Base-by-base conservation (phyloP, 164 flowering plant genomes). In the Platanus orientalis region DNA sequence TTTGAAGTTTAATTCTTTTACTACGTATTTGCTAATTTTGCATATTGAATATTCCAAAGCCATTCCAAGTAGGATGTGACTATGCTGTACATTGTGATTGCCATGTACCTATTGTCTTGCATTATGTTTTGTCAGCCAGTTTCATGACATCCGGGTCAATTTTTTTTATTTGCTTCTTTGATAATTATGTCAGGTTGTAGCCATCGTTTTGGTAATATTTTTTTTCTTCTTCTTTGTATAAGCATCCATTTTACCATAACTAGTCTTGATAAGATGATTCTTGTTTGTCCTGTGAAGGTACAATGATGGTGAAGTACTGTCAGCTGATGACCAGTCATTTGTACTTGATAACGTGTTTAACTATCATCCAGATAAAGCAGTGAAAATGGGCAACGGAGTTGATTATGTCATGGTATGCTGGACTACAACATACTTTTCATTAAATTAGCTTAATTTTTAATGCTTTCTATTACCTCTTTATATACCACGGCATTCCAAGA, bases 361-460 rank as follows among this genome's bases (percentile, higher is more conserved):
- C 40, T 63, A 85, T 73, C 97, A 95, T 76, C 99, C 99, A 7
- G 88, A 95, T 42, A 92, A 85, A 72, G 85, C 72, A 4, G 71
- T 44, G 10, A 95, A 95, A 76, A 83, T 80, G 75, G 92, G 96
- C 34, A 48, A 68, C 64, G 93, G 97, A 65, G 57, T 92, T 63
- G 85, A 92, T 42, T 71, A 78, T 73, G 49, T 95, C 61, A 88
- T 62, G 88, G 99, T 94, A 88, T 69, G 79, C 27, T 61, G 23
- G 19, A 10, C 11, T 42, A 5, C 39, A 9, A 17, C 21, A n/a
- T 53, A 34, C 54, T 53, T 36, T 10, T 65, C 1, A 48, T 24
- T 24, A 14, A 25, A 25, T 59, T 53, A 10, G 13, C 7, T 1
- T 13, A 7, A 17, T 34, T 5, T n/a, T 55, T 47, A 4, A 19